phyloP scores from a whole-genome alignment of 2,329 filamentous ascomycete species.

The Talaromyces sp. region DNA sequence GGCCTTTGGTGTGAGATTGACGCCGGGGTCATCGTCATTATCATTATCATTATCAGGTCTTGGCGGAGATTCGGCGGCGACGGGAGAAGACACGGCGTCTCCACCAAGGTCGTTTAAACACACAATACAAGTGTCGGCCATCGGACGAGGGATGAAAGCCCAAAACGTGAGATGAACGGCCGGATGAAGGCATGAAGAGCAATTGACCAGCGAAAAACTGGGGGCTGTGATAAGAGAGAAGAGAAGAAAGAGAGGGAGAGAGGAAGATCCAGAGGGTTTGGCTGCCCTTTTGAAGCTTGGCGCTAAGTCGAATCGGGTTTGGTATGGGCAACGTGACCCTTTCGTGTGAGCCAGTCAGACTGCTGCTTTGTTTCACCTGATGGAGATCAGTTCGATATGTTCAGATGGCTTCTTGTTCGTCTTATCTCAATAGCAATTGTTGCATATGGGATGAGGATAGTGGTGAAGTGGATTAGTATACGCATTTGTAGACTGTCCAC shows the following conservation, averaged over 20 bases:
- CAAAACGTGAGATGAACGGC: constrained; percentile 25
- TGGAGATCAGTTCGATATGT: too few species aligned
- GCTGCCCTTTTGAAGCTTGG: constrained; percentile 13
- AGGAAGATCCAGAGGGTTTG: neutral
- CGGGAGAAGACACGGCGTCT: constrained; percentile 44
- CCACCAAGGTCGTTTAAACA: constrained; percentile 65
- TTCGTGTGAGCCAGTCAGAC: neutral
- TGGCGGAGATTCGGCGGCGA: constrained; percentile 39
- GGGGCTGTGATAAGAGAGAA: neutral
- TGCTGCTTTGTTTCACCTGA: neutral
- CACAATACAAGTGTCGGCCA: constrained; percentile 67
- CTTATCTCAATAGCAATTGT: too few species aligned
- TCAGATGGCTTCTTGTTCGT: too few species aligned
- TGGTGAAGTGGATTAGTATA: too few species aligned
- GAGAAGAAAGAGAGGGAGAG: neutral
- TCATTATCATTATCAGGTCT: constrained; percentile 32
- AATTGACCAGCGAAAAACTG: constrained; percentile 16
- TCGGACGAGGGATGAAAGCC: constrained; percentile 35
- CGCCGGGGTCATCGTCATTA: constrained; percentile 18
- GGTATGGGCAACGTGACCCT: constrained; percentile 11
- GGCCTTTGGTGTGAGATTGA: neutral
- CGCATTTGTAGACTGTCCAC: too few species aligned
- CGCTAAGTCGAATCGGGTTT: constrained; percentile 9
- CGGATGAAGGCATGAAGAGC: constrained; percentile 38
- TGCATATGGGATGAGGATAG: too few species aligned